Base-by-base conservation (phyloP, 1,284 basidiomycete genomes). In the Phaffia rhodozyma region DNA sequence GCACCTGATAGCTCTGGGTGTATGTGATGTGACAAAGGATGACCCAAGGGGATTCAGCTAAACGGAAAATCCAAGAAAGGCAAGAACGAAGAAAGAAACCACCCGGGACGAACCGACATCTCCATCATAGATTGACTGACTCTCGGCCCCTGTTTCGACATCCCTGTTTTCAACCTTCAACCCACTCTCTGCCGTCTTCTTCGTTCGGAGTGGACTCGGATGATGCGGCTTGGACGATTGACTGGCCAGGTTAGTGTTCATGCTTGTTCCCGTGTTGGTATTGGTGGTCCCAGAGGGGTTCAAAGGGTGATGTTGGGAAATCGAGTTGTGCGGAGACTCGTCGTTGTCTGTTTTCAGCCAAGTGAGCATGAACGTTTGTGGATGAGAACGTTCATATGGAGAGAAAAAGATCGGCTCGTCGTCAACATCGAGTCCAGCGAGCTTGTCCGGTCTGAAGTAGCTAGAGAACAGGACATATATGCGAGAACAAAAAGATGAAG, bases 81-180 rank as follows among this genome's bases (percentile, higher is more conserved):
- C 5, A 11, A 27, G 47, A 20, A 13, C 53, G 25, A 55, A 21
- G 53, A 29, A 5, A 20, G 53, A 21, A 20, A 55, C 9, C 32
- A 23, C 18, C 25, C 25, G 25, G 53, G 5, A 64, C 63, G 58
- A 16, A 65, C 63, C 63, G 54, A 65, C 32, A 38, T 65, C 63
- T 21, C 63, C 63, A 48, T 65, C 63, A 50, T 61, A 55, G 34
- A 34, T 29, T 48, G 34, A 54, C 32, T 32, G 60, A 61, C 38
- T 65, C 57, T 29, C 55, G 48, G n/a, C 49, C 57, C 23, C 52
- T 34, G 59, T 32, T 11, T 60, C 51, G 50, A 20, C 25, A 11
- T 38, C 51, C 18, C 53, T 53, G 52, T 51, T 61, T 30, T 16
- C 52, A 61, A 47, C 53, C 32, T 27, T 51, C 9, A 25, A 30